Evolutionary conservation across 1,284 basidiomycete species (phyloP), one percentile per base, ranked within the genome.

Genomic region (Cystobasidium sp.): DNA sequence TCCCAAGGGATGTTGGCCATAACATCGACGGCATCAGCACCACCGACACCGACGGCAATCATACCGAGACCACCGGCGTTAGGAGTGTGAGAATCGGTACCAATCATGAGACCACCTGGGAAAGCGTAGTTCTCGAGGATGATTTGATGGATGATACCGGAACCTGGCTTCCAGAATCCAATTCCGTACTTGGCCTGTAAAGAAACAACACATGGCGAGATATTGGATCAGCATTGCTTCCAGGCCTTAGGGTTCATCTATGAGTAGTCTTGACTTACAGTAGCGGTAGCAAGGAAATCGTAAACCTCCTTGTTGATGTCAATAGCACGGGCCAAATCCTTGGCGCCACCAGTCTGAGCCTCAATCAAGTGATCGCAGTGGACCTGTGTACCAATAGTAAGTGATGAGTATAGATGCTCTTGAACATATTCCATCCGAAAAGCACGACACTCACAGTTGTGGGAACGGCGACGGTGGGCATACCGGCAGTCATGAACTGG

Each of bases 401-500:
- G 10, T 24, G 10, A 20, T 65, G 4, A 43, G 62, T 7, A 46
- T 49, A 6, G 20, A 1, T 14, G 47, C 20, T 20, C 47, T 10
- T 43, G 5, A 43, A 2, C 1, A 18, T 53, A 5, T 5, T 8
- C 78, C 82, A 80, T 47, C 82, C 80, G 8, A 18, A 4, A 14
- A 24, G 53, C 9, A 3, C 37, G 10, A 5, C 1, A 51, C 70
- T 37, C 20, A 73, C 70, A 76, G 96, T 97, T 78, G 96, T 95
- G 61, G 97, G 96, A 78, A 98, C 95, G 74, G 96, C 94, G 63
- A 93, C 93, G 68, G 94, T 95, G 83, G 94, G 93, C 87, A 99
- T 94, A 80, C 96, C 96, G 37, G 97, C 95, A 64, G 96, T 97
- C 97, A 99, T 99, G 89, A 99, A 99, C 87, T 99, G 96, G 79